Evolutionary conservation across 202 grass and related monocot species (phyloP).

Genomic region (Digitaria exilis): DNA sequence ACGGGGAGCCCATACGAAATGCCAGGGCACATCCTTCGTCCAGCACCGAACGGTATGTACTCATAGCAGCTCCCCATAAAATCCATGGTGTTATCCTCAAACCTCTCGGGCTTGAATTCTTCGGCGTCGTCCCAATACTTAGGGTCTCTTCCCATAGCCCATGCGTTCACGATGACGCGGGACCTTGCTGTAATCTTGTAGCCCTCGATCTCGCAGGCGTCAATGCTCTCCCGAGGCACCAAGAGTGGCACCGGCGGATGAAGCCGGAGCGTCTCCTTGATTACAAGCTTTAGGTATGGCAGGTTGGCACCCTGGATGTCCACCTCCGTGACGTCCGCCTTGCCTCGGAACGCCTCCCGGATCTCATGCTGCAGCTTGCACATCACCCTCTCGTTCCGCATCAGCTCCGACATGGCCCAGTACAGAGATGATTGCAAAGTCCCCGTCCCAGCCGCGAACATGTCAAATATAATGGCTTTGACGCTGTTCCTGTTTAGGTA

Average conservation of each 20-base stretch:
- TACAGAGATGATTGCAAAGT: background rate
- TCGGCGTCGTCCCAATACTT: background rate
- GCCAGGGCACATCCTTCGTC: background rate
- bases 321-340: background rate
- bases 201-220: background rate
- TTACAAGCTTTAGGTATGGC: background rate
- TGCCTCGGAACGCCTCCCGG: background rate
- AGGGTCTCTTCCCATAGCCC: background rate
- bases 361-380: background rate
- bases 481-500: background rate
- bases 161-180: background rate
- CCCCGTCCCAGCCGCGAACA: slow-evolving; percentile 24
- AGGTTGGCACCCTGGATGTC: background rate
- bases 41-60: background rate
- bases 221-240: background rate
- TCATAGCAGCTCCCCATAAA: background rate
- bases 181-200: background rate
- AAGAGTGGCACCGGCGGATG: background rate
- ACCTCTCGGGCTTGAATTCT: slow-evolving; percentile 4
- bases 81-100: background rate
- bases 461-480: slow-evolving; percentile 34
- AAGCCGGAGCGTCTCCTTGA: background rate
- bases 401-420: slow-evolving; percentile 48
- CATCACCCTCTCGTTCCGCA: slow-evolving; percentile 14
- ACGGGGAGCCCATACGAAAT: background rate